Evolutionary conservation across 2,329 filamentous ascomycete genomes (phyloP), one percentile per base, ranked within the genome.

Genomic region (Dactylellina parvicollis): DNA sequence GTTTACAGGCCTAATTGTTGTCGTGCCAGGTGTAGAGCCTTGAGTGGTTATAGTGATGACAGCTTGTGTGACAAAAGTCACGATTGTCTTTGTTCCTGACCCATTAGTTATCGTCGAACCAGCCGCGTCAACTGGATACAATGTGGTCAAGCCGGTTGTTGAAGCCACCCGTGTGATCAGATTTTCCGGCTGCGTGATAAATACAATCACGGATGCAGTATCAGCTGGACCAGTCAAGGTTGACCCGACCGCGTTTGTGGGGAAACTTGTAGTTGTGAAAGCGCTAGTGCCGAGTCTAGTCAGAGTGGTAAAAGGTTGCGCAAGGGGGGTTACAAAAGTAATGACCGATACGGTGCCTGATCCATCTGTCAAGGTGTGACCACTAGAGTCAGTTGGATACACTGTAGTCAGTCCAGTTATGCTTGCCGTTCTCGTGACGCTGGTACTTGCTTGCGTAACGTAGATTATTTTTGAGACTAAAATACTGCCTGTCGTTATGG

Each of bases 31-130:
- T 1, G 3, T 22, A n/a, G n/a, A n/a, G 50, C 18, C 32, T 3
- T 30, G n/a, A 9, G 9, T 2, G 18, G 34, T n/a, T 16, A 18
- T 22, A 40, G 30, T 55, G n/a, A 22, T 10, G 12, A 38, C 38
- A 20, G 2, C 7, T 32, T 28, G 22, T 5, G n/a, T 22, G 12
- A 38, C 36, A 44, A 42, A 57, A 1, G 54, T 57, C 2, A 57
- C 30, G 16, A 57, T 22, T 1, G 34, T 57, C 12, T 30, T 16
- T 7, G 54, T 42, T n/a, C n/a, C n/a, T n/a, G n/a, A n/a, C 18
- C 18, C 18, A 44, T 57, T 36, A 8, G 34, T 57, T 9, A 55
- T 26, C 2, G 50, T 55, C 4, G 50, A 55, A 20, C 50, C 50
- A 55, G 9, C 30, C 1, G 54, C 2, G 18, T 44, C n/a, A 4